Conservation (phyloP, 129 eudicot species). For the Escallonia herrerae region DNA sequence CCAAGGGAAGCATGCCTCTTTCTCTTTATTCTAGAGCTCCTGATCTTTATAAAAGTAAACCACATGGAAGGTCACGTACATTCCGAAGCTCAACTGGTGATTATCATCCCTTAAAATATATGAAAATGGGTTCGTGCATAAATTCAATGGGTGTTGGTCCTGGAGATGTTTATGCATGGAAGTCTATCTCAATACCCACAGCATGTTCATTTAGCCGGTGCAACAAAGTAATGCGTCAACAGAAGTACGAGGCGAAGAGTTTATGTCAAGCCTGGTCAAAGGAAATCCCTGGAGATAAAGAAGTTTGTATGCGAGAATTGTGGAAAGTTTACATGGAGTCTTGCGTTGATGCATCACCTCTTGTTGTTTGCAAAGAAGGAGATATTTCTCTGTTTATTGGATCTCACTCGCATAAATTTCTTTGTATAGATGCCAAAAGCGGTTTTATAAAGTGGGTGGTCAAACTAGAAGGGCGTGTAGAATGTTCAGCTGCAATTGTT, state of each 20-base stretch:
- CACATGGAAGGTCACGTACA: constrained; percentile 18
- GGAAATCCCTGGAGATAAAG: constrained; percentile 26
- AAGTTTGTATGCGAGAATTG: constrained; percentile 33
- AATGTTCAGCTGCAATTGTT: constrained; percentile 73
- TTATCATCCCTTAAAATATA: constrained; percentile 28
- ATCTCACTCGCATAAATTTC: constrained; percentile 74
- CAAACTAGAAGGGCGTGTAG: constrained; percentile 67
- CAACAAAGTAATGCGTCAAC: constrained; percentile 42
- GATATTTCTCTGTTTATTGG: constrained; percentile 65
- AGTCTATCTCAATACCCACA: constrained; percentile 12
- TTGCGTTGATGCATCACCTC: constrained; percentile 97
- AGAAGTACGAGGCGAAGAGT: constrained; percentile 22
- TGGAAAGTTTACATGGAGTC: constrained; percentile 83
- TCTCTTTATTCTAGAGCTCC: constrained; percentile 8
- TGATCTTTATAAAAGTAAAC: constrained; percentile 13
- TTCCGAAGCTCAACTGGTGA: constrained; percentile 15
- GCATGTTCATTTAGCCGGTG: constrained; percentile 62
- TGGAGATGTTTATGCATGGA: constrained; percentile 21
- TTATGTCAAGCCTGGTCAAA: constrained; percentile 23
- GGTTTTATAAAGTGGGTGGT: constrained; percentile 73
- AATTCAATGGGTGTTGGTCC: constrained; percentile 13
- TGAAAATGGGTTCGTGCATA: constrained; percentile 31
- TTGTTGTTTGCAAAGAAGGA: constrained; percentile 50
- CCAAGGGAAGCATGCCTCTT: constrained; percentile 17
- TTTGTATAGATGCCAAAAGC: constrained; percentile 63